phyloP scores from a whole-genome alignment of 306 rosid genomes.

The Cucumis melo region DNA sequence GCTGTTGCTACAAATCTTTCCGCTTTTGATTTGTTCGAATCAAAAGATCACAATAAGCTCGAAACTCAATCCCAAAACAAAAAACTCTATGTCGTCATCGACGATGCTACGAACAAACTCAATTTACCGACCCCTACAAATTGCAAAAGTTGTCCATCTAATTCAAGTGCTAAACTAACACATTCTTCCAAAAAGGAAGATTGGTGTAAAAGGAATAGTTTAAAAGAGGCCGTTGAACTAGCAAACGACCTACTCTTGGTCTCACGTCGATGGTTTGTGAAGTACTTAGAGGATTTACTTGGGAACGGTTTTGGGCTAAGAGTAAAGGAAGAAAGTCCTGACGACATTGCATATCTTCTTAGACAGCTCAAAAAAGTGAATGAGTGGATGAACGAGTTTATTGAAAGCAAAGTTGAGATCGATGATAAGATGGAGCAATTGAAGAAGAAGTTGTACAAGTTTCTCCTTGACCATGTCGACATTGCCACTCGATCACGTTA shows the following conservation, averaged over 20 bases:
- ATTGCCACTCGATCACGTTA: neutral
- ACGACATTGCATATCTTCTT: slow-evolving; percentile 34
- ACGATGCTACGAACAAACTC: slow-evolving; percentile 10
- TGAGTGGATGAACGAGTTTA: slow-evolving; percentile 46
- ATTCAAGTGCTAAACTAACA: slow-evolving; percentile 6
- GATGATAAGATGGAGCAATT: slow-evolving; percentile 35
- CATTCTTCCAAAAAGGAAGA: slow-evolving; percentile 17
- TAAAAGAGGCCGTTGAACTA: slow-evolving; percentile 28
- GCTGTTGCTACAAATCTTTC: slow-evolving; percentile 57
- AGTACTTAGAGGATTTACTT: slow-evolving; percentile 43
- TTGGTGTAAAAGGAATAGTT: slow-evolving; percentile 21
- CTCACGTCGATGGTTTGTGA: slow-evolving; percentile 56
- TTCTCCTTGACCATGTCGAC: slow-evolving; percentile 26
- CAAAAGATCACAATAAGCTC: slow-evolving; percentile 13
- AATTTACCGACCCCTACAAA: slow-evolving; percentile 13
- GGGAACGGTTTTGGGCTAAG: slow-evolving; percentile 24
- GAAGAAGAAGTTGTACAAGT: slow-evolving; percentile 35
- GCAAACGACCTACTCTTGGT: slow-evolving; percentile 31
- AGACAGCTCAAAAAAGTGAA: slow-evolving; percentile 55
- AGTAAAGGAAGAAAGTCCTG: slow-evolving; percentile 19
- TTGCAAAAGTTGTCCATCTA: neutral
- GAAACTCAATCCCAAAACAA: slow-evolving; percentile 21
- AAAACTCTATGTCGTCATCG: slow-evolving; percentile 27
- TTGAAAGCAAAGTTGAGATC: slow-evolving; percentile 14
- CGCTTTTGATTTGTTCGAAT: slow-evolving; percentile 27